Evolutionary conservation across 129 eudicot species (phyloP), one percentile per base, ranked within the genome.

Genomic region (Arctium minus): DNA sequence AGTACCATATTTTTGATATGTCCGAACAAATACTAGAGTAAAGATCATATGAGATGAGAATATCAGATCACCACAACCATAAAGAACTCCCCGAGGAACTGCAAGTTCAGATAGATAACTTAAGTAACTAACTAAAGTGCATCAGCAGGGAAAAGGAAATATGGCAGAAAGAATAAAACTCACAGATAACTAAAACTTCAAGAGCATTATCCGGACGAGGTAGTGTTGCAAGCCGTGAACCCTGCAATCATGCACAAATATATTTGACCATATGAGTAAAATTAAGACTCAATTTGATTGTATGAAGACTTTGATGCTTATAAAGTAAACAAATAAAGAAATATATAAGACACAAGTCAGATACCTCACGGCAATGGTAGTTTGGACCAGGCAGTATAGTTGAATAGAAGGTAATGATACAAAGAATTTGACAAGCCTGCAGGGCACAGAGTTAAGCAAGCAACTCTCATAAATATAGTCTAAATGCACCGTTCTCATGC

Each of bases 11-110:
- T 96, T 96, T 36, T 96, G 95, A 86, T 93, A 96, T 4, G 97
- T 96, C 70, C 97, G 92, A 73, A 96, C 97, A 86, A 96, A 96
- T 48, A 90, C 94, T 32, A 96, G 92, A 70, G 99, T 88, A 79
- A 96, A 96, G 71, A 96, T 96, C 99, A 93, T 96, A 87, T 96
- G 99, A 73, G 99, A 96, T 69, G 99, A 96, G 73, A 96, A 96
- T 85, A 93, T 96, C 81, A 96, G 84, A 80, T 93, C 99, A 79
- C 99, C 99, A 84, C 99, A 96, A 32, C 99, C 99, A 88, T 93
- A 96, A 40, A 96, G 92, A 72, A 96, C 95, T 8, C 99, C 99
- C 12, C 88, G 84, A 80, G 98, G 97, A 92, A 91, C 99, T 93
- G 94, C 88, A 86, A 11, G 64, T 82, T 56, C 15, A 81, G 39